phyloP scores from a whole-genome alignment of 2,329 filamentous ascomycete genomes.

The Aspergillus chevalieri region DNA sequence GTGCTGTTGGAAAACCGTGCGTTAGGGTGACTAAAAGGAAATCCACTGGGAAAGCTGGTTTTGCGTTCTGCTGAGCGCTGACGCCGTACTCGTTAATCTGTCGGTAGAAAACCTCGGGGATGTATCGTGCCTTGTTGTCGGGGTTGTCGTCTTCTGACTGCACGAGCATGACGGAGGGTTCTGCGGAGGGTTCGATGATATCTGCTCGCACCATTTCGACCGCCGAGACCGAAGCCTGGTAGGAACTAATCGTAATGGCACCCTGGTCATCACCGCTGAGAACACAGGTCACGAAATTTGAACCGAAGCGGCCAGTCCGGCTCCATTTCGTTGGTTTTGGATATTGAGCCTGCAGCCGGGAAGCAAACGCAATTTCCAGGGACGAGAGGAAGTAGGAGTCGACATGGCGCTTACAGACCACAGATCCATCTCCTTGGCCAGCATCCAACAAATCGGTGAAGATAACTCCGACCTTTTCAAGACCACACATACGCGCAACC shows the following conservation, averaged over 20 bases:
- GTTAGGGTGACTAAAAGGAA: conserved; percentile 94
- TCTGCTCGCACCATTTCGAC: conserved; percentile 96
- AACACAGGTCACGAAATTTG: conserved; percentile 94
- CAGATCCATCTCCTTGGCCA: conserved; percentile 72
- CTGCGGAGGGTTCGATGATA: conserved; percentile 89
- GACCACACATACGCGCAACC: conserved; percentile 72
- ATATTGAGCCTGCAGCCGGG: conserved; percentile 78
- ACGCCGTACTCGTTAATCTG: conserved; percentile 93
- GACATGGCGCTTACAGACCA: conserved; percentile 89
- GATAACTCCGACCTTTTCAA: conserved; percentile 85
- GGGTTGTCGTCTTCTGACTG: conserved; percentile 76
- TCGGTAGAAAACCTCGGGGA: conserved; percentile 95
- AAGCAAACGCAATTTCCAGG: conserved; percentile 82
- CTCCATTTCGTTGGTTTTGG: conserved; percentile 95
- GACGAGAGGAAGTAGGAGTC: conserved; percentile 94
- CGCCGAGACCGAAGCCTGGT: conserved; percentile 90
- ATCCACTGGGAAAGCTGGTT: conserved; percentile 91
- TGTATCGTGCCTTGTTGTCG: conserved; percentile 70
- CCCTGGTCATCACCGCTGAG: conserved; percentile 88
- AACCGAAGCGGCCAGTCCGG: conserved; percentile 87
- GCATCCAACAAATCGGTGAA: conserved; percentile 88
- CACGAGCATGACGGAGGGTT: conserved; percentile 89
- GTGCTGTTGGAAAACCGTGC: conserved; percentile 82
- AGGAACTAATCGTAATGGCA: conserved; percentile 81
- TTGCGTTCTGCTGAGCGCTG: conserved; percentile 95